A percentile compares a stretch with the other conserved stretches of the same genome.
phyloP scores from a whole-genome alignment of 225 moss, liverwort and hornwort species.

The Bryum argenteum region DNA sequence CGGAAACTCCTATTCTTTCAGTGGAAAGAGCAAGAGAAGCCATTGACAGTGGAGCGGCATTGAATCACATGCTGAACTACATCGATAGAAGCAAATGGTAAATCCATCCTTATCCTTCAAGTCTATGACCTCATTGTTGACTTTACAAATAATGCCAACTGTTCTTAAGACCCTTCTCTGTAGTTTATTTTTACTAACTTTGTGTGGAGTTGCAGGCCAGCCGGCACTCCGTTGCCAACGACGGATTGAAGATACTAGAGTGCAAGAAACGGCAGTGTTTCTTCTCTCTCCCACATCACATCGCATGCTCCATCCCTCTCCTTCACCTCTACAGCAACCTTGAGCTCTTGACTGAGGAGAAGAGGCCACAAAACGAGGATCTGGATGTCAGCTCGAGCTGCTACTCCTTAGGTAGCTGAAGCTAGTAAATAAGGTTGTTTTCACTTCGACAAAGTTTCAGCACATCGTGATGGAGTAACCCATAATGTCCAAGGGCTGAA shows the following conservation, averaged over 20 bases:
- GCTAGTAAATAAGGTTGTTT: conserved; percentile 3
- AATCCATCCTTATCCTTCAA: background rate
- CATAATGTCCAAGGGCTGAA: background rate
- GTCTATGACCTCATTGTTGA: too few species aligned
- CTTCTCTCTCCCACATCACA: background rate
- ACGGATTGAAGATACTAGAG: conserved; percentile 32
- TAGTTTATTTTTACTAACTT: background rate
- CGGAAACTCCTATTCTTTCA: conserved; percentile 57
- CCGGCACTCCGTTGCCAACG: conserved; percentile 35
- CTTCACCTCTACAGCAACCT: background rate
- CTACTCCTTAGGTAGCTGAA: conserved; percentile 14
- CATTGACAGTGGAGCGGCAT: conserved; percentile 80
- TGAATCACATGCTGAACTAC: conserved; percentile 49
- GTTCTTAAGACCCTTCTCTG: too few species aligned
- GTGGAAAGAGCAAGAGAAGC: conserved; percentile 75
- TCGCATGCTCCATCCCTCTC: background rate
- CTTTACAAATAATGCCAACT: too few species aligned
- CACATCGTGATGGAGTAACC: background rate
- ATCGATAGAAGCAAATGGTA: conserved; percentile 47
- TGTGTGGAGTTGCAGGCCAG: conserved; percentile 30
- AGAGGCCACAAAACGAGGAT: background rate
- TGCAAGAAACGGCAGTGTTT: background rate
- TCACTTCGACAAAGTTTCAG: conserved; percentile 9
- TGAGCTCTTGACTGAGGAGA: conserved; percentile 16
- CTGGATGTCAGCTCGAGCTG: conserved; percentile 19